Base-by-base conservation (phyloP, 2,329 filamentous ascomycete species). In the Myotisia sp. region DNA sequence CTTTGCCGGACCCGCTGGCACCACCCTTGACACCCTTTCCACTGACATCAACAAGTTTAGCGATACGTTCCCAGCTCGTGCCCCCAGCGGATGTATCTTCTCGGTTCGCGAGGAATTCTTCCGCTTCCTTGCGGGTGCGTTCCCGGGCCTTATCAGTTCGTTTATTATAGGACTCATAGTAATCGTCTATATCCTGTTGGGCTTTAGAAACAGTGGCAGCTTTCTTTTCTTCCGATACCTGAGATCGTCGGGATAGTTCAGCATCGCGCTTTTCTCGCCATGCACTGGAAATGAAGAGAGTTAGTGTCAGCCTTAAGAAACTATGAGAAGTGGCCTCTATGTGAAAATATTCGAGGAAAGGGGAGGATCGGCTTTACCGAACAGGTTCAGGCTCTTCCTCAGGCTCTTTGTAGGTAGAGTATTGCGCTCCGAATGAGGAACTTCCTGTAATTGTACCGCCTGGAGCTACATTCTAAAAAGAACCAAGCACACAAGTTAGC, bases 151-250 rank as follows among this genome's bases (percentile, higher is more conserved):
- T 95, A 58, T 98, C 90, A 58, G 90, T 87, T 66, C 94, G 93
- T 59, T 79, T 77, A 67, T 95, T 95, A 68, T 98, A 98, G 62
- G 93, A 94, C 54, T 94, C 86, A 68, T 98, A 98, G 64, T 95
- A 98, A 57, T 94, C 90, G 56, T 98, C 90, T 44, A 98, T 92
- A 58, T 92, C 90, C 55, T 86, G 73, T 53, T 85, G 84, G 7
- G 90, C 90, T 47, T 90, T 84, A 56, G 83, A 76, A 53, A 94
- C 65, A 2, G 85, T 94, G 56, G 87, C 77, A 42, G 74, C 72
- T 56, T 90, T 90, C 63, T 86, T 83, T 44, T 74, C 68, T 26
- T 76, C 74, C 36, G 87, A 87, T 45, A 87, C 74, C 58, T 92
- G 77, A 44, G 83, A 78, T 50, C 87, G 82, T 59, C 86, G 85